A percentile compares a stretch with the other conserved stretches of the same genome.
These are phyloP conservation scores for Alternaria sp. DNA, from an alignment of 2,329 filamentous ascomycete genomes.

Conservation along the genomic window DNA sequence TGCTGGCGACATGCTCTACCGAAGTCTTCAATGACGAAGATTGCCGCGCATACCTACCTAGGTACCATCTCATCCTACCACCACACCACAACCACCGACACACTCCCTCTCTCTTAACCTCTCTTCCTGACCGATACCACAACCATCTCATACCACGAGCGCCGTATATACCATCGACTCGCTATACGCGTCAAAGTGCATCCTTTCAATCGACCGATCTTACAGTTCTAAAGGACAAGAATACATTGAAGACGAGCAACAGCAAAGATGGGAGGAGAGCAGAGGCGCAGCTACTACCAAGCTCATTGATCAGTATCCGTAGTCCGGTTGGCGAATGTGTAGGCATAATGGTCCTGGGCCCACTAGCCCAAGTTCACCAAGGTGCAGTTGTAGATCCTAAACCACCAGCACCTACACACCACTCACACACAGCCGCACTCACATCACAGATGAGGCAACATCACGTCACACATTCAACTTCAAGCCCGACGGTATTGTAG, in stretches of 20 bases:
- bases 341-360: neutral
- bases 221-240: neutral
- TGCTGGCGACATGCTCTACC: neutral
- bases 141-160: neutral
- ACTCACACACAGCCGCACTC: neutral
- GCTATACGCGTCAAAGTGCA: neutral
- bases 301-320: neutral
- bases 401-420: neutral
- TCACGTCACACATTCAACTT: neutral
- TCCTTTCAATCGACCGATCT: neutral
- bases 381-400: neutral
- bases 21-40: neutral
- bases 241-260: neutral
- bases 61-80: neutral
- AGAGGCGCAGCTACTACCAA: neutral
- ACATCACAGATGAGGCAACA: neutral
- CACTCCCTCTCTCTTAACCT: neutral
- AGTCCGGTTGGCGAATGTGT: neutral
- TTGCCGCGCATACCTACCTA: neutral
- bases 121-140: neutral
- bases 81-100: neutral
- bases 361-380: neutral
- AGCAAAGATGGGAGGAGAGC: neutral
- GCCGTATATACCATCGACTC: neutral
- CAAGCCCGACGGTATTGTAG: neutral